Evolutionary conservation across 495 filamentous ascomycete genomes (phyloP).

Genomic region (Tuber melanosporum): DNA sequence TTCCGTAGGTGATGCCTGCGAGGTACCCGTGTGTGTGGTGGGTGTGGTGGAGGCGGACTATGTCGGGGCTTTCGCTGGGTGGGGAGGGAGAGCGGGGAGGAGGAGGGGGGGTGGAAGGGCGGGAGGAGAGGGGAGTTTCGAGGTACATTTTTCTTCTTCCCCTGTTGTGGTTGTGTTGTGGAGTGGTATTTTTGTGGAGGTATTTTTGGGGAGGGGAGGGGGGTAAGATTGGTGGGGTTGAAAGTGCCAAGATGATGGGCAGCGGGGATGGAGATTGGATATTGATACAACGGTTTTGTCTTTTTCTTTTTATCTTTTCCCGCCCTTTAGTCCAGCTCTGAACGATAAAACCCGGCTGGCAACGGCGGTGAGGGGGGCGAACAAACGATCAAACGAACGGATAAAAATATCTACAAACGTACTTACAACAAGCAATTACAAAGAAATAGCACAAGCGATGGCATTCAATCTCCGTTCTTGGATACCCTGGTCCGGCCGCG

Average conservation of each 20-base stretch:
- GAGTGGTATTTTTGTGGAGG: too few relatives aligned
- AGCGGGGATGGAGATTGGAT: neutral
- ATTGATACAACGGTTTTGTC: neutral
- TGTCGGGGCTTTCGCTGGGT: constrained; percentile 15
- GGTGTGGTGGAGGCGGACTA: constrained; percentile 25
- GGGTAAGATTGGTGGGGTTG: neutral
- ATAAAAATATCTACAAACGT: neutral
- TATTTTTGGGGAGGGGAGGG: neutral
- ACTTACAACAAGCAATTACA: neutral
- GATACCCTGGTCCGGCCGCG: constrained; percentile 12
- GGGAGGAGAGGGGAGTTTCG: constrained; percentile 17
- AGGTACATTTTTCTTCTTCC: constrained; percentile 15
- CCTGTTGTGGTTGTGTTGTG: neutral
- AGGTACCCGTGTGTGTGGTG: constrained; percentile 87
- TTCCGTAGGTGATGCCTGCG: constrained; percentile 70
- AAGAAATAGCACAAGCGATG: neutral
- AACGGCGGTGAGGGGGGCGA: neutral
- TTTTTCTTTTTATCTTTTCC: neutral
- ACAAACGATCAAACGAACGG: neutral
- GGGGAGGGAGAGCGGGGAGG: neutral
- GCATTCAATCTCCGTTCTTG: constrained; percentile 16
- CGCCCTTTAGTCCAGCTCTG: neutral
- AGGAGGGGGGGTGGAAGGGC: neutral
- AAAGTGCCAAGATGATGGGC: neutral
- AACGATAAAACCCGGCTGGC: neutral